Base-by-base conservation (phyloP, 305 asterid species). In the Fraxinus floribunda region DNA sequence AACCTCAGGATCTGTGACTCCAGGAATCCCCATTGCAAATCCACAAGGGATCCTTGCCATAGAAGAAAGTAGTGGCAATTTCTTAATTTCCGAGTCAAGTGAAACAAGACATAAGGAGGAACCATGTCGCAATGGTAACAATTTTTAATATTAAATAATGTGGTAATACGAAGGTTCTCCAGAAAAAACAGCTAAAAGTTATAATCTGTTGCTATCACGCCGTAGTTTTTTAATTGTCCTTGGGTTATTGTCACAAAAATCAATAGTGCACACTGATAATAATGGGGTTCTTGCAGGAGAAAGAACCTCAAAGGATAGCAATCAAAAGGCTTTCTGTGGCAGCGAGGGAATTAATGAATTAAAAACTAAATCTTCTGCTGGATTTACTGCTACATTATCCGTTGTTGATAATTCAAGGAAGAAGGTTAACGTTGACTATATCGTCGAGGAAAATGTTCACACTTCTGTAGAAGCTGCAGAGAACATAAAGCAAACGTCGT, bases 221-320 rank as follows among this genome's bases (percentile, higher is more conserved):
- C 78, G 11, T 71, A 41, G 38, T 44, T 68, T 71, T 26, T 24
- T 49, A 78, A 64, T 66, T 71, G 52, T 78, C 78, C 77, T 30
- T 41, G 70, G 74, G 35, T 41, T 87, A 78, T 84, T 62, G 57
- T 49, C 68, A 11, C 78, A 80, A 76, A 75, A 78, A 79, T 44
- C 79, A 20, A 29, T 38, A 74, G 71, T 80, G 78, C 80, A 71
- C 80, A 82, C 76, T 79, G 82, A 78, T 84, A 66, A 79, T 70
- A 80, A 72, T 83, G 88, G 89, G 87, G 85, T 82, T 88, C 86
- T 90, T 88, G 94, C 97, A 95, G 98, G 94, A 79, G 90, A 84
- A 78, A 81, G 84, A 80, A 78, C 89, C 77, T 77, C 80, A 60
- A 75, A 78, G 73, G 79, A 80, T 77, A 85, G 82, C 79, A 85